phyloP scores from a whole-genome alignment of 306 rosid species.

The Quercus engelmannii region DNA sequence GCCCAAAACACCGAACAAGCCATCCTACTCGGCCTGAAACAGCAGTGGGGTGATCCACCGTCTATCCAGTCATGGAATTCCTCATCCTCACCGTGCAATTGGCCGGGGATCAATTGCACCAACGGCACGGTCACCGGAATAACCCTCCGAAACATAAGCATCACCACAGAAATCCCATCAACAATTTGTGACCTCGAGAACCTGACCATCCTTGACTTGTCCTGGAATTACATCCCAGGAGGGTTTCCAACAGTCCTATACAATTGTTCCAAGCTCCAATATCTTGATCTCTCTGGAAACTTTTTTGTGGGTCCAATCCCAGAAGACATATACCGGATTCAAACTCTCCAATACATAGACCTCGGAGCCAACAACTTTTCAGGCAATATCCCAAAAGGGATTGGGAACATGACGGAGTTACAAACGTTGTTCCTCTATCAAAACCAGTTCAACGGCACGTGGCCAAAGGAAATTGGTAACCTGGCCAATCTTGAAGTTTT shows the following conservation, averaged over 20 bases:
- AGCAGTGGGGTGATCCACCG: constrained; percentile 59
- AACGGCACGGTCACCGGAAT: constrained; percentile 39
- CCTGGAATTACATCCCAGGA: constrained; percentile 59
- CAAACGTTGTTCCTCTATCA: constrained; percentile 17
- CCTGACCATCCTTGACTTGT: constrained; percentile 46
- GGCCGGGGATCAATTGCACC: constrained; percentile 60
- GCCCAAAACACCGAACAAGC: constrained; percentile 28
- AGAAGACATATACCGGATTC: constrained; percentile 41
- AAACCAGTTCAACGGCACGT: constrained; percentile 54
- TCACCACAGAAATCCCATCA: constrained; percentile 41
- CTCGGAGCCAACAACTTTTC: constrained; percentile 64
- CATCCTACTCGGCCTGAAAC: constrained; percentile 43
- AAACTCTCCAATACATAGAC: constrained; percentile 36
- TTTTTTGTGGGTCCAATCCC: constrained; percentile 57
- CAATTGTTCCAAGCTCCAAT: constrained; percentile 62
- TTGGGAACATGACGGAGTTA: constrained; percentile 45
- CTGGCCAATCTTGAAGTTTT: constrained; percentile 54
- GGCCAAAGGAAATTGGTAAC: constrained; percentile 62
- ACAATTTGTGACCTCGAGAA: constrained; percentile 51
- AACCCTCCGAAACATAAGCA: constrained; percentile 27
- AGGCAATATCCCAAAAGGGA: constrained; percentile 53
- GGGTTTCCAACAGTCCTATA: constrained; percentile 55
- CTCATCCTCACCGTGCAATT: constrained; percentile 59
- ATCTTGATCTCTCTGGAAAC: constrained; percentile 62
- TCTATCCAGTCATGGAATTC: constrained; percentile 62